Evolutionary conservation across 108 stramenopile genomes (phyloP).

Genomic region (Nitzschia putrida): DNA sequence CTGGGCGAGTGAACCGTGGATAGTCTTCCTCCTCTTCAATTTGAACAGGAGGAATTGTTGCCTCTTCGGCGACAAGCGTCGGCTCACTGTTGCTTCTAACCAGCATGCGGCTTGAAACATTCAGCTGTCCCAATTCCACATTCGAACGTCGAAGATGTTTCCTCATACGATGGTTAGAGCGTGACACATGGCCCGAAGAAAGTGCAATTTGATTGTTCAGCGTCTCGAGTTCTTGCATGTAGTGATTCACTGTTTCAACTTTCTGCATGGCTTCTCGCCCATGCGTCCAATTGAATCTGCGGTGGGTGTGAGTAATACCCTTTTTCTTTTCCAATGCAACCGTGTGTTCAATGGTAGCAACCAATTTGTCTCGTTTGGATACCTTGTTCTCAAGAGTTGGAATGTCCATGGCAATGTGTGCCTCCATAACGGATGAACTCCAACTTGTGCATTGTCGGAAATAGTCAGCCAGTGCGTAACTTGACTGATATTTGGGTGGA

Average conservation of each 20-base stretch:
- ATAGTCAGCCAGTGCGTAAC: slow-evolving; percentile 39
- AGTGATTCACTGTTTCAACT: slow-evolving; percentile 27
- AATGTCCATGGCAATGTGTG: slow-evolving; percentile 47
- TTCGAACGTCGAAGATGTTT: not conserved
- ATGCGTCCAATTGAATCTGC: slow-evolving; percentile 11
- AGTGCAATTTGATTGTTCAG: slow-evolving; percentile 41
- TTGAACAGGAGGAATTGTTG: not conserved
- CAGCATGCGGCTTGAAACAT: not conserved
- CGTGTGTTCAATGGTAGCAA: slow-evolving; percentile 54
- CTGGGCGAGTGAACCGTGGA: not conserved
- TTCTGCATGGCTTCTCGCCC: slow-evolving; percentile 9
- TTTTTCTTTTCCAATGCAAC: slow-evolving; percentile 40
- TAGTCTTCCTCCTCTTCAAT: not conserved
- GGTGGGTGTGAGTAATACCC: slow-evolving; percentile 37
- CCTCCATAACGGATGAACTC: slow-evolving; percentile 41
- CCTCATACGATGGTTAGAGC: slow-evolving; percentile 17
- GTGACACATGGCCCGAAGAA: slow-evolving; percentile 1
- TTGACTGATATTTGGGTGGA: slow-evolving; percentile 39
- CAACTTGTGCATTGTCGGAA: slow-evolving; percentile 48
- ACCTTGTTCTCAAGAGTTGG: slow-evolving; percentile 46
- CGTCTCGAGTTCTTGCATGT: slow-evolving; percentile 24
- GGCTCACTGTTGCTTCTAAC: not conserved
- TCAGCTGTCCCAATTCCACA: not conserved
- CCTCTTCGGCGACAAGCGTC: not conserved
- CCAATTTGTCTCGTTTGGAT: slow-evolving; percentile 35